Base-by-base conservation (phyloP, 2,329 filamentous ascomycete species). In the Cercospora berteroae region DNA sequence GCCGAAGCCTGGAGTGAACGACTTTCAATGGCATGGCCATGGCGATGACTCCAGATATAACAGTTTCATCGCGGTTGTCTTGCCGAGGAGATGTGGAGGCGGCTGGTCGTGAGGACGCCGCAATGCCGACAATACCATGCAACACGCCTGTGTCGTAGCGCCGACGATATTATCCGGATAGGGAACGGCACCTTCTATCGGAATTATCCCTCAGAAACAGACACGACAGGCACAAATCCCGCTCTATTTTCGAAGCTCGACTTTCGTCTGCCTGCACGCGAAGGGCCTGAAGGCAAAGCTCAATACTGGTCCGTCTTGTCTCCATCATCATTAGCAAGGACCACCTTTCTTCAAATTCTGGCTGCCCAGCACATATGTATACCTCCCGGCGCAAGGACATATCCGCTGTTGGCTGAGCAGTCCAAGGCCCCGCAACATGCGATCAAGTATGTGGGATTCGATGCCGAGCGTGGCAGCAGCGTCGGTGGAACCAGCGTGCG, bases 391-490 rank as follows among this genome's bases (percentile, higher is more conserved):
- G 90, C 92, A 1, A 86, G 94, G 56, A 88, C 88, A 6, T 97
- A 89, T 76, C 95, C 95, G 0, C 91, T 90, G 76, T 85, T 98
- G 2, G 85, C 89, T 1, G 71, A 73, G 3, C 13, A 87, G 85
- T 2, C 84, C 87, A 58, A 84, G 81, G 73, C 83, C 83, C 87
- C 90, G 0, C 83, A 83, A 12, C 84, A 84, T 71, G 93, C 93
- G 0, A 90, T 99, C 66, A 89, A 90, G 73, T 94, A 97, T 82
- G 93, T 98, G 9, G 94, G 95, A 0, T 98, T 98, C 75, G 91
- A 93, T 75, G 88, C 88, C 2, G 91, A 94, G 72, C 85, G 88
- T 27, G 84, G 85, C 5, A 80, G 83, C 59, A 70, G 58, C 33
- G 80, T 86, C 13, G 81, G 86, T 5, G 84, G 85, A 1, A 81